Percentiles rank a stretch among this genome's conserved stretches.
Evolutionary conservation across 371 early-diverging fungal genomes (phyloP).

Genomic region (Gilbertella persicaria): DNA sequence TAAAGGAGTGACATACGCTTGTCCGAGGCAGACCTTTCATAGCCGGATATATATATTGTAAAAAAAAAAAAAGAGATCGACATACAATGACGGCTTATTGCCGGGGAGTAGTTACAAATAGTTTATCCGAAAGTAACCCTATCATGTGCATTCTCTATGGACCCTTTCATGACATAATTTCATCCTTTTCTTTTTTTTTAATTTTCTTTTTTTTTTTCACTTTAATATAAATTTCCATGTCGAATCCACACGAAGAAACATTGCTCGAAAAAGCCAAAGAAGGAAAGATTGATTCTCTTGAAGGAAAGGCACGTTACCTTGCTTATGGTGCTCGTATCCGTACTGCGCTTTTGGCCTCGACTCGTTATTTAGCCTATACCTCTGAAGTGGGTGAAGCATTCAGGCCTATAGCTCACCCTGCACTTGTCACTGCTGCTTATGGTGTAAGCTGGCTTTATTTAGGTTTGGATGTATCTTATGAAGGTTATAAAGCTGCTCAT

Average conservation of each 20-base stretch:
- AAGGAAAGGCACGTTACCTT: slow-evolving; percentile 64
- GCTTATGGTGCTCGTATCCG: slow-evolving; percentile 68
- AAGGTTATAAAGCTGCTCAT: slow-evolving; percentile 66
- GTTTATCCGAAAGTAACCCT: too few species aligned
- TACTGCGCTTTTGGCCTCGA: slow-evolving; percentile 57
- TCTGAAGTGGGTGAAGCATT: slow-evolving; percentile 82
- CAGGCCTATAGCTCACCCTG: slow-evolving; percentile 66
- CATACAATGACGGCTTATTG: too few species aligned
- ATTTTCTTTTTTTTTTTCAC: too few species aligned
- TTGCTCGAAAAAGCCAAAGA: slow-evolving; percentile 22
- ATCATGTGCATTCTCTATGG: too few species aligned
- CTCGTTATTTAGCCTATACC: slow-evolving; percentile 69
- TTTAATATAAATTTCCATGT: too few species aligned
- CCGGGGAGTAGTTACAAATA: too few species aligned
- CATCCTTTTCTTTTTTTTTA: too few species aligned
- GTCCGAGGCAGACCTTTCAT: too few species aligned
- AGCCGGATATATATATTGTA: too few species aligned
- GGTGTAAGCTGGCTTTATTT: slow-evolving; percentile 68
- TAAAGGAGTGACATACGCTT: too few species aligned
- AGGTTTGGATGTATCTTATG: slow-evolving; percentile 67
- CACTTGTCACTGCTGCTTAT: slow-evolving; percentile 65
- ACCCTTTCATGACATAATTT: too few species aligned
- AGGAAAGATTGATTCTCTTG: slow-evolving; percentile 57
- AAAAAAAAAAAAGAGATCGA: too few species aligned
- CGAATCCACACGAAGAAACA: slow-evolving; percentile 18